Conservation (phyloP, 1,284 basidiomycete genomes). For the Cutaneotrichosporon cutaneum region DNA sequence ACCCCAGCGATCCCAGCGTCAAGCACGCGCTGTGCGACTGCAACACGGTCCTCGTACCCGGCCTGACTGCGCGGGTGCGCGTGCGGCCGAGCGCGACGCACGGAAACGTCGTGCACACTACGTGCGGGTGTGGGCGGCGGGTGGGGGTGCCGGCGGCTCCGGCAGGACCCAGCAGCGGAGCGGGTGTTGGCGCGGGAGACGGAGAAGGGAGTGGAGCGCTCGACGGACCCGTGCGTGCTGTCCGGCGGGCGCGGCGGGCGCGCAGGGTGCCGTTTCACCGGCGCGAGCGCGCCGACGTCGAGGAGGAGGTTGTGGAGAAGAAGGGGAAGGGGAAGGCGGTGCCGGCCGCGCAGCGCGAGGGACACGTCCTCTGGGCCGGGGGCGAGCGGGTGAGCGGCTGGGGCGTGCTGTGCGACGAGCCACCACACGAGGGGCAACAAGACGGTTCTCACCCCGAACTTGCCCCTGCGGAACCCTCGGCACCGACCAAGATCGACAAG, state of each 20-base stretch:
- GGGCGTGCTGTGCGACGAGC: conserved; percentile 12
- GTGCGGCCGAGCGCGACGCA: conserved; percentile 17
- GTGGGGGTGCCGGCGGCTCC: conserved; percentile 29
- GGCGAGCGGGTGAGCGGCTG: conserved; percentile 17
- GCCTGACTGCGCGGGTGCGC: conserved; percentile 39
- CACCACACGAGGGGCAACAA: neutral
- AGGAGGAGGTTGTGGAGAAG: neutral
- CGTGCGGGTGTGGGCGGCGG: conserved; percentile 32
- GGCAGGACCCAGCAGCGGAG: neutral
- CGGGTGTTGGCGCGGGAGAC: neutral
- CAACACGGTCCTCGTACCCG: conserved; percentile 43
- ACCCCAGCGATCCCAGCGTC: conserved; percentile 41
- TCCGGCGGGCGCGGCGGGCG: conserved; percentile 20
- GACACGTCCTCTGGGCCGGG: conserved; percentile 21
- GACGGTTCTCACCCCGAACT: neutral
- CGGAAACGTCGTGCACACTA: conserved; percentile 25
- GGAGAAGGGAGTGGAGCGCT: conserved; percentile 12
- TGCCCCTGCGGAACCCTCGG: neutral
- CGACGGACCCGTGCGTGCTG: conserved; percentile 35
- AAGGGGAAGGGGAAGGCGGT: neutral
- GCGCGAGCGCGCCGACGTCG: conserved; percentile 19
- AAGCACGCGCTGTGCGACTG: conserved; percentile 44
- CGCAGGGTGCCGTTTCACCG: conserved; percentile 30
- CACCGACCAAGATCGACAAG: too few species aligned
- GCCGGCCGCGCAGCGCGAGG: neutral